These are phyloP conservation scores for Boletus bicolor DNA, from an alignment of 768 basidiomycete species.

Conservation along the genomic window DNA sequence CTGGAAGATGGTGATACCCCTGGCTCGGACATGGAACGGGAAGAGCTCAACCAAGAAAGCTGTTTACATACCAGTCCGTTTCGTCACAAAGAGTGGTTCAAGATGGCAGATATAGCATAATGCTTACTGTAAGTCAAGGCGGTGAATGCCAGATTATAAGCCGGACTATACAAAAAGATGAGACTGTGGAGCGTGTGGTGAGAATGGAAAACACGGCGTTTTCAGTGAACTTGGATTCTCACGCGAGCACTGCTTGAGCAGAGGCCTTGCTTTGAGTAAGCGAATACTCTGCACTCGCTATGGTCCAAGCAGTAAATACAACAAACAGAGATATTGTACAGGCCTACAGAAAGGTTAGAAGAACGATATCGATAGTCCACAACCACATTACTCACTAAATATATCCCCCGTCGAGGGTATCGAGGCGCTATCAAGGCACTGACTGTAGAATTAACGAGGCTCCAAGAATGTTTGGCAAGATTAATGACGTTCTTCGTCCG, in stretches of 20 bases:
- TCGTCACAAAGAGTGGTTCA: background rate
- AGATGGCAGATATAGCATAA: too few species aligned
- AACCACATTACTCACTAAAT: slow-evolving; percentile 10
- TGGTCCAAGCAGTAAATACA: slow-evolving; percentile 15
- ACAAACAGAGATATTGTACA: slow-evolving; percentile 16
- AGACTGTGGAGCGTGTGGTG: background rate
- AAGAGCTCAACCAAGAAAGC: slow-evolving; percentile 68
- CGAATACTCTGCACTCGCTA: slow-evolving; percentile 21
- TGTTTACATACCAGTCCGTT: slow-evolving; percentile 16
- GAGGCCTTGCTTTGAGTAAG: slow-evolving; percentile 2
- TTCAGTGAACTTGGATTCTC: background rate
- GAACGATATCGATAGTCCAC: background rate
- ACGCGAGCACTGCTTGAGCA: slow-evolving; percentile 12
- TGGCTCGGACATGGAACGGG: slow-evolving; percentile 60
- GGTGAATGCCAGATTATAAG: slow-evolving; percentile 13
- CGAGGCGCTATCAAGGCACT: slow-evolving; percentile 5
- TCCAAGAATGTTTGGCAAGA: slow-evolving; percentile 12
- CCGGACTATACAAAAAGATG: slow-evolving; percentile 18
- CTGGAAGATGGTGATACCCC: slow-evolving; percentile 60
- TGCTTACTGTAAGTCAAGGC: slow-evolving; percentile 10
- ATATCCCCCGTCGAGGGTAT: slow-evolving; percentile 17
- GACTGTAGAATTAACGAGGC: slow-evolving; percentile 2
- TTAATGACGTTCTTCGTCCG: slow-evolving; percentile 17
- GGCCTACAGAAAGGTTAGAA: background rate
- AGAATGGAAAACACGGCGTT: background rate